These are phyloP conservation scores for Beauveria sp. DNA, from an alignment of 2,329 filamentous ascomycete species.

Conservation along the genomic window DNA sequence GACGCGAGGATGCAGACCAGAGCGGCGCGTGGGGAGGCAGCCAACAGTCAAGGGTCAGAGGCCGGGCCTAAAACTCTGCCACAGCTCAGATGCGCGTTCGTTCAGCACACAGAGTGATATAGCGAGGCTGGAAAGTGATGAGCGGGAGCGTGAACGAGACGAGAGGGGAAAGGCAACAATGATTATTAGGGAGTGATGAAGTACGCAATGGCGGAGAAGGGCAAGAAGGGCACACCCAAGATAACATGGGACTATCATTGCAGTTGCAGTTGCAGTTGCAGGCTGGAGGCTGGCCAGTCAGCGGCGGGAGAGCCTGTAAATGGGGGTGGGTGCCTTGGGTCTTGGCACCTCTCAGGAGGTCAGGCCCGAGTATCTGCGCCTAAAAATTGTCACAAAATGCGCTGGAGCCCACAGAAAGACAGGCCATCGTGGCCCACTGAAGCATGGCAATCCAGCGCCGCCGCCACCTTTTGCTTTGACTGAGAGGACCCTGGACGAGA, in stretches of 20 bases:
- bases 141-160: neutral
- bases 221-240: neutral
- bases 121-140: neutral
- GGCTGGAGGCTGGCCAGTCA: neutral
- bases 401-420: neutral
- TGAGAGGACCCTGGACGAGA: neutral
- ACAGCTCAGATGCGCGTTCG: neutral
- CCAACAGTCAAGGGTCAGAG: neutral
- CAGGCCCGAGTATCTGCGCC: neutral
- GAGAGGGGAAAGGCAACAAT: neutral
- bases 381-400: neutral
- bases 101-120: neutral
- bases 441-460: neutral
- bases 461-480: neutral
- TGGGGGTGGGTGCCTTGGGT: neutral
- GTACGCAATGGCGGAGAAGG: neutral
- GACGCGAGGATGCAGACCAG: neutral
- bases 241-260: conserved; percentile 2
- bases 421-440: conserved; percentile 5
- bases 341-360: conserved; percentile 4
- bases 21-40: neutral
- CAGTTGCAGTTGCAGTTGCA: neutral
- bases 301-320: neutral
- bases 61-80: neutral
- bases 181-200: neutral